Conservation (phyloP, 2,329 filamentous ascomycete genomes). For the Dendrostoma leiphaemia region DNA sequence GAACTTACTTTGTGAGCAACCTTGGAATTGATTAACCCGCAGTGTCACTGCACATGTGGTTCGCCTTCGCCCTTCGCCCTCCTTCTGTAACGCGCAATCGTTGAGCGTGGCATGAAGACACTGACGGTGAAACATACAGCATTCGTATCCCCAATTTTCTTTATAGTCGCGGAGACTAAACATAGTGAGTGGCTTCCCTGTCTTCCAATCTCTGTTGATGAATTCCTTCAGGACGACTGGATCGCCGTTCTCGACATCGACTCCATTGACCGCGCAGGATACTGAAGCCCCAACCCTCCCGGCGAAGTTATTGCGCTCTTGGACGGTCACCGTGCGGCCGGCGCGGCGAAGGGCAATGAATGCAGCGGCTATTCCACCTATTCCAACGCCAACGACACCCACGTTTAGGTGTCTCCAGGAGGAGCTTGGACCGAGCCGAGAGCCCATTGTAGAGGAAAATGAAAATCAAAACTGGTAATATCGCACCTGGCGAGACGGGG, state of each 20-base stretch:
- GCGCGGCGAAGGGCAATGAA: constrained; percentile 44
- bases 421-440: not conserved
- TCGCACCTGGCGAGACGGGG: not conserved
- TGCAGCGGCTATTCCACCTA: constrained; percentile 46
- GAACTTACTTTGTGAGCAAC: constrained; percentile 45
- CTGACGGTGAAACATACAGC: constrained; percentile 62
- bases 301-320: constrained; percentile 64
- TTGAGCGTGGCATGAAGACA: constrained; percentile 40
- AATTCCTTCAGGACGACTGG: constrained; percentile 64
- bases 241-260: constrained; percentile 62
- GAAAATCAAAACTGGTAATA: not conserved
- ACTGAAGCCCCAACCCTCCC: constrained; percentile 68
- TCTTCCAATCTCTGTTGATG: constrained; percentile 70
- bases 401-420: constrained; percentile 45
- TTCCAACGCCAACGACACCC: constrained; percentile 45
- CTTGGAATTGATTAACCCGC: too few relatives aligned
- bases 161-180: constrained; percentile 66
- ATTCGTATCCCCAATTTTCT: constrained; percentile 59
- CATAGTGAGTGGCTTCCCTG: constrained; percentile 62
- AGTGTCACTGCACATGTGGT: too few relatives aligned
- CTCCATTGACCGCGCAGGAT: constrained; percentile 67
- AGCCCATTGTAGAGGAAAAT: not conserved
- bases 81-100: constrained; percentile 24
- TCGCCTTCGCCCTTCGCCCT: too few relatives aligned
- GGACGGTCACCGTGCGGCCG: constrained; percentile 55